Evolutionary conservation across 2,329 filamentous ascomycete species (phyloP), one percentile per base, ranked within the genome.

Genomic region (Aschersonia sp.): DNA sequence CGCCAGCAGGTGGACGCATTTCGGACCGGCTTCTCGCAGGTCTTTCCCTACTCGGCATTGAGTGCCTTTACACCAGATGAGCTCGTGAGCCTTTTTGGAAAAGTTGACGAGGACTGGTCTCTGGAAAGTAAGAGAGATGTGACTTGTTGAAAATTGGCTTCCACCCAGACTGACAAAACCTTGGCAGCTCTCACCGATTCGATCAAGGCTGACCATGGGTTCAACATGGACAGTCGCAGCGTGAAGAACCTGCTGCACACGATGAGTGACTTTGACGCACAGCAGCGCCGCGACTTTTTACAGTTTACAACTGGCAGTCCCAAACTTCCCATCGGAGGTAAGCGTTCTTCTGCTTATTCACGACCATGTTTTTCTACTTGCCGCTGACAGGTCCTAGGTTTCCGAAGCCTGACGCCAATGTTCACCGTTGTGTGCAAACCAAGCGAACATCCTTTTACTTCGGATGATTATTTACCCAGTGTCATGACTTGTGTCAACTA

Each of bases 401-500:
- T 98, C 77, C 95, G 94, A 70, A 86, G 83, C 63, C 78, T 98
- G 52, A 97, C 88, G 2, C 92, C 92, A 22, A 96, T 97, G 83
- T 97, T 98, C 63, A 98, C 92, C 4, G 92, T 98, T 52, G 92
- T 98, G 42, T 97, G 92, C 75, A 96, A 96, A 66, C 90, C 90
- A n/a, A 94, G 87, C 64, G 92, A 98, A 61, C 81, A 87, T 12
- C 92, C 92, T 2, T 92, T 89, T 63, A 84, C 83, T 4, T 90
- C 90, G 5, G 92, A 98, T 60, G 92, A 98, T 68, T 98, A 97
- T 59, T 76, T 98, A n/a, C 92, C 94, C 10, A 97, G 89, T 62
- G 94, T 98, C 63, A 98, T 98, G 94, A 98, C 94, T 9, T 98
- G 94, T 63, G 92, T 95, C 66, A 98, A 98, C 66, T 98, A 98